A percentile compares a stretch with the other conserved stretches of the same genome.
phyloP scores from a whole-genome alignment of 2,329 filamentous ascomycete species.

The Exophiala sideris region DNA sequence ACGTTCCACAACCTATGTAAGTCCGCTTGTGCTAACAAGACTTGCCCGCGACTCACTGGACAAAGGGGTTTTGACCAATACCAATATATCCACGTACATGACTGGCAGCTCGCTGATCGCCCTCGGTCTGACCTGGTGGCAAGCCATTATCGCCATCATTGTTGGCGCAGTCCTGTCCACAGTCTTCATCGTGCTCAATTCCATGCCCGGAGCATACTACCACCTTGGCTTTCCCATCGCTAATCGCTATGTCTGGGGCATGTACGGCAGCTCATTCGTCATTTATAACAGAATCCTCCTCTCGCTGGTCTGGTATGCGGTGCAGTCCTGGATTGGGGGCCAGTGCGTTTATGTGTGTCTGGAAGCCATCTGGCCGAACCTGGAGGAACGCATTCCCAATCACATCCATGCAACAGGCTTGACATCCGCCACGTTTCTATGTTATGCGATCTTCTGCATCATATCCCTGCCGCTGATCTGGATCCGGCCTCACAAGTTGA shows the following conservation, averaged over 20 bases:
- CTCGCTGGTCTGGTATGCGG: conserved; percentile 63
- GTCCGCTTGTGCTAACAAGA: too few species aligned
- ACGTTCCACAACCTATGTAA: conserved; percentile 54
- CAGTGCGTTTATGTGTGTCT: conserved; percentile 47
- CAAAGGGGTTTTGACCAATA: conserved; percentile 51
- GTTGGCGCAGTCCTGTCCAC: conserved; percentile 63
- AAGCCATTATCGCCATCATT: conserved; percentile 86
- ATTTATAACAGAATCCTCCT: conserved; percentile 75
- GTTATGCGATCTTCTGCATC: conserved; percentile 46
- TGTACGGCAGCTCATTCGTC: conserved; percentile 86
- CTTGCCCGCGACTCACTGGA: too few species aligned
- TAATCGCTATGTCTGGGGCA: conserved; percentile 70
- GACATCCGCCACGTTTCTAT: conserved; percentile 45
- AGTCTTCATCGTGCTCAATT: conserved; percentile 67
- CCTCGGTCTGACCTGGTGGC: conserved; percentile 80
- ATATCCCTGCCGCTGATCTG: conserved; percentile 45
- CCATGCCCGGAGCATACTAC: conserved; percentile 79
- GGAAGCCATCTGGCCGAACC: conserved; percentile 44
- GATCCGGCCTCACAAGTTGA: conserved; percentile 45
- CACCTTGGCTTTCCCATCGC: conserved; percentile 87
- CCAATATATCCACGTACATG: conserved; percentile 32
- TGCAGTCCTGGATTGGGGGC: conserved; percentile 48
- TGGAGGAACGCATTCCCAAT: conserved; percentile 43
- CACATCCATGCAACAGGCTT: conserved; percentile 32
- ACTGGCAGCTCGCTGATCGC: conserved; percentile 36